Evolutionary conservation across 805 yeast genomes (phyloP).

Genomic region (Hanseniaspora taiwanica): DNA sequence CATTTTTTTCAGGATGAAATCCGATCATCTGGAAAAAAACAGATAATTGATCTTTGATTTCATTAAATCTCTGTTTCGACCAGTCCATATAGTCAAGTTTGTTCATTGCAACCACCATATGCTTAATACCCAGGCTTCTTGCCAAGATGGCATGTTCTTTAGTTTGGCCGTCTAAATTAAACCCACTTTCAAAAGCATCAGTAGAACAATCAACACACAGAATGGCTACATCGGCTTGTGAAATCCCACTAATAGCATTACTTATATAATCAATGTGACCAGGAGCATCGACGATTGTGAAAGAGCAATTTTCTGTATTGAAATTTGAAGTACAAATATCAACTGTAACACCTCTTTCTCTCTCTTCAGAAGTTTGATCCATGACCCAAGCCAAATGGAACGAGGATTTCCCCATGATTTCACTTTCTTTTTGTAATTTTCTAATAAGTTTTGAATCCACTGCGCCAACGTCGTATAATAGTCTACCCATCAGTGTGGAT

Average conservation of each 20-base stretch:
- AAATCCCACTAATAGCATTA: slow-evolving; percentile 97
- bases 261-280: slow-evolving; percentile 98
- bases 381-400: slow-evolving; percentile 99
- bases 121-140: slow-evolving; percentile 91
- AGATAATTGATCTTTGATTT: slow-evolving; percentile 75
- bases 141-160: slow-evolving; percentile 95
- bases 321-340: slow-evolving; percentile 96
- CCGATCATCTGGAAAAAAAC: slow-evolving; percentile 71
- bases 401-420: slow-evolving; percentile 97
- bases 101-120: slow-evolving; percentile 82
- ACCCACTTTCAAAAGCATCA: slow-evolving; percentile 98
- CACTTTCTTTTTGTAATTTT: slow-evolving; percentile 92
- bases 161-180: slow-evolving; percentile 96
- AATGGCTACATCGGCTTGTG: slow-evolving; percentile 97
- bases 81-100: slow-evolving; percentile 95
- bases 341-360: slow-evolving; percentile 96
- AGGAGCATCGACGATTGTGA: slow-evolving; percentile 97
- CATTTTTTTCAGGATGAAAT: slow-evolving; percentile 57
- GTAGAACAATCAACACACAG: slow-evolving; percentile 93
- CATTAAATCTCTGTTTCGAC: slow-evolving; percentile 85
- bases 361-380: slow-evolving; percentile 97
- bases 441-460: slow-evolving; percentile 95
- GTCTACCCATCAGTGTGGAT: slow-evolving; percentile 96
- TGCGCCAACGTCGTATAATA: slow-evolving; percentile 83
- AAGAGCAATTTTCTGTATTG: slow-evolving; percentile 78